A percentile compares a stretch with the other conserved stretches of the same genome.
Evolutionary conservation across 2,329 filamentous ascomycete species (phyloP).

Genomic region (Macrophomina tecta): DNA sequence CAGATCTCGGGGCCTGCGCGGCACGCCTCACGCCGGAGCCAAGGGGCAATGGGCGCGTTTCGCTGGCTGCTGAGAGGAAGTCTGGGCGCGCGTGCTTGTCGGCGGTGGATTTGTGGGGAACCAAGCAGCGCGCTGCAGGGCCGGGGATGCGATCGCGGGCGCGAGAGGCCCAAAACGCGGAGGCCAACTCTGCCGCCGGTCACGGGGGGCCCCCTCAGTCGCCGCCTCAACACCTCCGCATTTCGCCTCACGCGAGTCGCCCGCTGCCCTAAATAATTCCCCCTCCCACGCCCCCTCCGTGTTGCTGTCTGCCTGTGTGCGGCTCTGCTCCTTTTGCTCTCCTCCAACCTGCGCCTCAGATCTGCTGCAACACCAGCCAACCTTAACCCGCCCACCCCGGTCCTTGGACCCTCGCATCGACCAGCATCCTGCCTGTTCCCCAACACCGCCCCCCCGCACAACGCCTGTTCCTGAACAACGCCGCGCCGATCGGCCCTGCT

Average conservation of each 20-base stretch:
- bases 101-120: slow-evolving; percentile 10
- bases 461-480: neutral
- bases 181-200: slow-evolving; percentile 16
- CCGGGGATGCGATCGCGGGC: neutral
- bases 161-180: neutral
- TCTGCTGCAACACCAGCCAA: neutral
- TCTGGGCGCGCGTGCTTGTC: slow-evolving; percentile 3
- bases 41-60: neutral
- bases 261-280: neutral
- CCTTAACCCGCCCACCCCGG: slow-evolving; percentile 11
- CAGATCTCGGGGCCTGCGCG: neutral
- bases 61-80: neutral
- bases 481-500: neutral
- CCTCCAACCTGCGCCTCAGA: neutral
- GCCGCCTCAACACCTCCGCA: slow-evolving; percentile 24
- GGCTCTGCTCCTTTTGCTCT: neutral
- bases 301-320: neutral
- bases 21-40: neutral
- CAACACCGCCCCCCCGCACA: neutral
- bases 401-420: slow-evolving; percentile 3
- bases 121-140: neutral
- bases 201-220: slow-evolving; percentile 4
- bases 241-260: slow-evolving; percentile 16
- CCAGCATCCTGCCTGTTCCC: slow-evolving; percentile 18
- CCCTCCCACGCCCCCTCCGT: neutral